Conservation (phyloP, 2,329 filamentous ascomycete species). For the Chaetoscypha palmicola region DNA sequence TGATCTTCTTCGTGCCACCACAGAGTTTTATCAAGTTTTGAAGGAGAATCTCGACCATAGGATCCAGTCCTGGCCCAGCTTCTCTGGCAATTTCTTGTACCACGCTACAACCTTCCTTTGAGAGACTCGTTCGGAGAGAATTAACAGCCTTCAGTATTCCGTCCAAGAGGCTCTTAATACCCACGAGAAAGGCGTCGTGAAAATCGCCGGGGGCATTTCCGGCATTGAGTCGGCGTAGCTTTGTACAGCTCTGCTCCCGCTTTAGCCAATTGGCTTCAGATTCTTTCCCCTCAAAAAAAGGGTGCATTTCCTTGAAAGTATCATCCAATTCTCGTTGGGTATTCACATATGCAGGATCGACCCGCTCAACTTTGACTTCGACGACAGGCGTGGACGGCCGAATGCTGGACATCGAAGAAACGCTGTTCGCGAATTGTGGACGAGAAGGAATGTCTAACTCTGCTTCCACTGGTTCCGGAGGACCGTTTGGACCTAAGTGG, state of each 20-base stretch:
- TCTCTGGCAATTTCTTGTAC: slow-evolving; percentile 77
- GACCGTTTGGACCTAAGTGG: slow-evolving; percentile 52
- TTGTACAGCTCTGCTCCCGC: slow-evolving; percentile 72
- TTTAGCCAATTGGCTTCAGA: slow-evolving; percentile 86
- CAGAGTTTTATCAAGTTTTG: slow-evolving; percentile 86
- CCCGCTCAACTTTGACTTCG: slow-evolving; percentile 58
- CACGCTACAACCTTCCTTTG: slow-evolving; percentile 75
- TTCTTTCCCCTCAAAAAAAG: slow-evolving; percentile 79
- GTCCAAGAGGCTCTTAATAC: slow-evolving; percentile 70
- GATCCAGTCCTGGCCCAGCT: slow-evolving; percentile 72
- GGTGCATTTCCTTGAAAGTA: slow-evolving; percentile 72
- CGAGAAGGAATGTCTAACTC: slow-evolving; percentile 35
- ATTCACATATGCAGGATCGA: slow-evolving; percentile 78
- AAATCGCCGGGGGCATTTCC: slow-evolving; percentile 81
- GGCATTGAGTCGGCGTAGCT: slow-evolving; percentile 68
- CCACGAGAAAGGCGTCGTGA: slow-evolving; percentile 59
- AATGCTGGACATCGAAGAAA: slow-evolving; percentile 37
- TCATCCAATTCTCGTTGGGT: slow-evolving; percentile 85
- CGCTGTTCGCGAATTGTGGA: slow-evolving; percentile 43
- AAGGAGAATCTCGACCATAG: slow-evolving; percentile 83
- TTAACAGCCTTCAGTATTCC: slow-evolving; percentile 80
- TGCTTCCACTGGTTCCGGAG: slow-evolving; percentile 23
- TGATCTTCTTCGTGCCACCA: slow-evolving; percentile 87
- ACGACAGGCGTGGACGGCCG: slow-evolving; percentile 54
- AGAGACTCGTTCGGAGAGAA: slow-evolving; percentile 83